Percentiles rank a stretch among this genome's conserved stretches.
These are phyloP conservation scores for Xanthoconium separans DNA, from an alignment of 1,284 basidiomycete genomes.

Conservation along the genomic window DNA sequence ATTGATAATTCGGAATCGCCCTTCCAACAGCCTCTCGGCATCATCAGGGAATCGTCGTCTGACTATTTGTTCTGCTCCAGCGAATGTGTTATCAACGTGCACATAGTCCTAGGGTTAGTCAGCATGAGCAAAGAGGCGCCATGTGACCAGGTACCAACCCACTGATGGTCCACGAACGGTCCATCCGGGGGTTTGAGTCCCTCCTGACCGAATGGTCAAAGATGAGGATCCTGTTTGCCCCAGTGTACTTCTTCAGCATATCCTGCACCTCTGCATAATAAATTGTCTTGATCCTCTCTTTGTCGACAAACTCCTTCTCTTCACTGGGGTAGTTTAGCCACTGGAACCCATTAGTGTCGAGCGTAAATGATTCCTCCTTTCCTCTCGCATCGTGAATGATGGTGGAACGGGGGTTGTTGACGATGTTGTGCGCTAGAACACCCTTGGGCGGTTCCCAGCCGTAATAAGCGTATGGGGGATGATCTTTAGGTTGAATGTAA, in stretches of 20 bases:
- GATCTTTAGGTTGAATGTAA: neutral
- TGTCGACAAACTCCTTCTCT: neutral
- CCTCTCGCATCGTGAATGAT: neutral
- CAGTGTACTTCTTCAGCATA: neutral
- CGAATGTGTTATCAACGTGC: neutral
- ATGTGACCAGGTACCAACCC: constrained; percentile 13
- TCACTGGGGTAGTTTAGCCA: neutral
- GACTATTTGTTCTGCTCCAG: neutral
- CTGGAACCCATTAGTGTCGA: neutral
- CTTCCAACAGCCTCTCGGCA: constrained; percentile 37
- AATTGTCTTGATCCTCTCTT: neutral
- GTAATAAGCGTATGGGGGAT: neutral
- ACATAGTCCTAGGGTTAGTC: neutral
- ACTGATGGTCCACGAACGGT: constrained; percentile 29
- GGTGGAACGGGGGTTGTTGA: neutral
- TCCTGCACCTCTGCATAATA: neutral
- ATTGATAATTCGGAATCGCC: constrained; percentile 27
- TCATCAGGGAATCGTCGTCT: constrained; percentile 16
- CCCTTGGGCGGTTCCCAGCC: neutral
- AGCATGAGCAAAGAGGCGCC: neutral
- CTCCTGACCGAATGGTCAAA: neutral
- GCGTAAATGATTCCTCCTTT: neutral
- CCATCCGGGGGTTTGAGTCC: neutral
- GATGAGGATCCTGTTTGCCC: neutral
- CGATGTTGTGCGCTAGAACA: neutral